Conservation (phyloP, 179 eudicot species). For the Nepenthes alata region DNA sequence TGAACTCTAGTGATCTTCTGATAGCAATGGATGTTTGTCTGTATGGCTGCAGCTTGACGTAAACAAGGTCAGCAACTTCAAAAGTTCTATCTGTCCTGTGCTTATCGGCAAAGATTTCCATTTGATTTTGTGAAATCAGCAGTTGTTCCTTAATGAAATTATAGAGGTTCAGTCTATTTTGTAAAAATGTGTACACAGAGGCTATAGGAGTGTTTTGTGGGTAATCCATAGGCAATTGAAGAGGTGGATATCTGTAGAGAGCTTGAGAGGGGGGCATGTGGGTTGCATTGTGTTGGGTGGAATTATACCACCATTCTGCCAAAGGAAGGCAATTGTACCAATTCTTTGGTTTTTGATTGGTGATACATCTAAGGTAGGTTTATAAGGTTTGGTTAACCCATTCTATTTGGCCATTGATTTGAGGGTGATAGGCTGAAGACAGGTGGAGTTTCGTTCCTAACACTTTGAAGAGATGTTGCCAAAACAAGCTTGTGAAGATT, state of each 20-base stretch:
- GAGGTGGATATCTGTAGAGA: background rate
- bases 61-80: background rate
- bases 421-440: background rate
- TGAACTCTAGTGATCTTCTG: background rate
- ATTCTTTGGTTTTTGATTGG: too few relatives aligned
- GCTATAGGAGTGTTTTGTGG: background rate
- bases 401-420: background rate
- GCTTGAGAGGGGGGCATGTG: background rate
- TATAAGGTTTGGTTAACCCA: background rate
- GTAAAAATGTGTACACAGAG: background rate
- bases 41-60: background rate
- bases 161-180: background rate
- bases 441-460: background rate
- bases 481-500: background rate
- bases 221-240: background rate
- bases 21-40: background rate
- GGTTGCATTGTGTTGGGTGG: background rate
- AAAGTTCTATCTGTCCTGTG: background rate
- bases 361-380: background rate
- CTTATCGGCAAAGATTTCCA: background rate
- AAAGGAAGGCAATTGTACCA: background rate
- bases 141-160: background rate
- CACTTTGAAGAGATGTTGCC: background rate
- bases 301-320: background rate
- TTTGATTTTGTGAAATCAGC: background rate